phyloP scores from a whole-genome alignment of 169 alveolate species.

The Cryptosporidium andersoni region DNA sequence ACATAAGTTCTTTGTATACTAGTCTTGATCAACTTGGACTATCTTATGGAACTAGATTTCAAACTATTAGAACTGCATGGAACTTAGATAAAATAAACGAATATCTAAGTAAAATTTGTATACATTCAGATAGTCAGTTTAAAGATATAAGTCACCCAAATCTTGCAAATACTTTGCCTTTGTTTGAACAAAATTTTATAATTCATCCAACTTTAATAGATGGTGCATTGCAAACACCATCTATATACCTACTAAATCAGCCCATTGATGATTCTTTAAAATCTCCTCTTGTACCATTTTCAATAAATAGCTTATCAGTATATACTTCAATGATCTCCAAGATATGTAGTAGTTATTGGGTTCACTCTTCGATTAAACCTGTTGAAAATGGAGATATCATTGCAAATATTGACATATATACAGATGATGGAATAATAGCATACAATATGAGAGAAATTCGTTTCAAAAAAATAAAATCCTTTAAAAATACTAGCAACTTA shows the following conservation, averaged over 20 bases:
- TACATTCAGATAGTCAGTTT: neutral
- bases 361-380: no score
- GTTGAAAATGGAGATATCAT: no score
- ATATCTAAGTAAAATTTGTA: conserved; percentile 12
- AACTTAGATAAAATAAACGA: conserved; percentile 27
- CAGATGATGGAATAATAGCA: no score
- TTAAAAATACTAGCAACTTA: no score
- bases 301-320: no score
- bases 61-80: conserved; percentile 73
- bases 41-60: conserved; percentile 77
- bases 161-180: neutral
- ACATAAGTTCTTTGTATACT: conserved; percentile 73
- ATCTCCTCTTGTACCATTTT: no score
- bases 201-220: conserved; percentile 54
- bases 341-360: no score
- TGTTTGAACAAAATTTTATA: conserved; percentile 15
- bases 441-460: no score
- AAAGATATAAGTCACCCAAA: neutral
- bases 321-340: no score
- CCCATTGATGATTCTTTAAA: no score
- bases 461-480: no score
- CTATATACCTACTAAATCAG: neutral
- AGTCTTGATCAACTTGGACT: conserved; percentile 74
- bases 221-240: conserved; percentile 56
- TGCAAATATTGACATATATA: no score